These are phyloP conservation scores for Rhizoctonia solani DNA, from an alignment of 1,284 basidiomycete species.

Conservation along the genomic window DNA sequence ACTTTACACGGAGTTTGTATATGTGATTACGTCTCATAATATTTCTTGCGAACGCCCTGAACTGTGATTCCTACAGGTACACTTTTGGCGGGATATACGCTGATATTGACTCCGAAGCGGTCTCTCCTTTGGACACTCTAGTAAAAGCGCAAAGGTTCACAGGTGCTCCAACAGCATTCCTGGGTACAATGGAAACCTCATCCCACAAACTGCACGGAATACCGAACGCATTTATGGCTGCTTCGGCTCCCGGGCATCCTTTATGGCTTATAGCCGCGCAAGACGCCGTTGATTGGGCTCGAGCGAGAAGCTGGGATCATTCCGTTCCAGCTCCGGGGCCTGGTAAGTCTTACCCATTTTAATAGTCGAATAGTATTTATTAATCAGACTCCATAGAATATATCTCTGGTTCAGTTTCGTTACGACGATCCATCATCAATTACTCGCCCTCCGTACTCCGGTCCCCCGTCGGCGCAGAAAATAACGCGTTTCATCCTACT, in stretches of 20 bases:
- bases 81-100: constrained; percentile 23
- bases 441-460: not conserved
- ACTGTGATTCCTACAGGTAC: no score
- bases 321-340: not conserved
- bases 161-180: not conserved
- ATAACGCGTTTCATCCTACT: not conserved
- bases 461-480: not conserved
- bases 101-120: constrained; percentile 7
- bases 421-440: not conserved
- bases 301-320: constrained; percentile 10
- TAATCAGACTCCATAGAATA: not conserved
- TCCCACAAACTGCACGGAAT: not conserved
- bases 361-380: not conserved
- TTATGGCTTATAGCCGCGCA: constrained; percentile 6
- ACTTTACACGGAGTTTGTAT: constrained; percentile 13
- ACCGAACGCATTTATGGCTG: constrained; percentile 4
- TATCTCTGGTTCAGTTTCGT: not conserved
- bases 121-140: constrained; percentile 1
- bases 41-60: no score
- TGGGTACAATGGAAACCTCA: not conserved
- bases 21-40: no score
- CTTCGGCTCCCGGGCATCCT: constrained; percentile 7
- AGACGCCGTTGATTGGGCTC: constrained; percentile 7
- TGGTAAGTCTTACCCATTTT: not conserved
- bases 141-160: not conserved